Base-by-base conservation (phyloP, 2,329 filamentous ascomycete species). In the Paramyrothecium sp. region DNA sequence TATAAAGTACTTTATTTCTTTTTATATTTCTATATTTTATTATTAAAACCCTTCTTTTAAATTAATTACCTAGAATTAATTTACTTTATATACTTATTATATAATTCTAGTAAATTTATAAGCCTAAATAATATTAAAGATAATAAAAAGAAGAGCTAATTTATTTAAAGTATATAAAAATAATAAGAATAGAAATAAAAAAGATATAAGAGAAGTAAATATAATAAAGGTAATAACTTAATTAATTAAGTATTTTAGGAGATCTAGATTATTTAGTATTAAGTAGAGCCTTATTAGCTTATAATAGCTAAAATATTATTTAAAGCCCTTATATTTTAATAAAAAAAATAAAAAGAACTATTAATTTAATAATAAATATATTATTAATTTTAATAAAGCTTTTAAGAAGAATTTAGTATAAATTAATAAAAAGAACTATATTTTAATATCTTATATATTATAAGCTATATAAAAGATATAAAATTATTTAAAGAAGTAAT, bases 41-140 rank as follows among this genome's bases (percentile, higher is more conserved):
- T n/a, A 21, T n/a, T n/a, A n/a, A n/a, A n/a, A n/a, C n/a, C n/a
- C n/a, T n/a, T n/a, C n/a, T n/a, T n/a, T n/a, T n/a, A 23, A 21
- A 11, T 52, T 52, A n/a, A 21, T 30, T 52, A 21, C 12, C 12
- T 52, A 52, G 12, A 21, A 21, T 52, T 21, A 30, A 10, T 52
- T 26, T 21, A 52, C 23, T 23, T 52, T 52, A 52, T 30, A 52
- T 52, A 52, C 26, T 23, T 52, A 52, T 23, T 38, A 38, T 38
- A 38, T 38, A 38, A 38, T 16, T 38, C 16, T 38, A 38, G 16
- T 38, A 38, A 38, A 16, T 16, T 16, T 38, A 38, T 38, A 38
- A 38, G 33, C 16, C 8, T 38, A 38, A 38, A 38, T 8, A 16
- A 38, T 38, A 38, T 38, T 38, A 38, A 38, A 38, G 16, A 38